A percentile compares a stretch with the other conserved stretches of the same genome.
Conservation (phyloP, 805 yeast genomes). For the Kazachstania viticola region DNA sequence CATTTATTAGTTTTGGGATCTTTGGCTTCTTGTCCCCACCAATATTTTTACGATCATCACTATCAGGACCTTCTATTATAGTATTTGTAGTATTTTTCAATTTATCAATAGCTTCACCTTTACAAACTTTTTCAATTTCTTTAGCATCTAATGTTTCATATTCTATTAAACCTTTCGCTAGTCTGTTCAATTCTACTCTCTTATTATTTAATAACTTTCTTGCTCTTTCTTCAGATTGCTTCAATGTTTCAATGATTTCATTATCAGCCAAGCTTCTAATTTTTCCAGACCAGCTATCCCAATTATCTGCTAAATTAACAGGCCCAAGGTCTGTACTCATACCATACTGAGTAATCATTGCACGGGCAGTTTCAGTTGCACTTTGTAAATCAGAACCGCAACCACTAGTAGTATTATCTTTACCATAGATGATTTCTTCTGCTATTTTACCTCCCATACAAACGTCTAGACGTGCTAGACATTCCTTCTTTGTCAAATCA, state of each 20-base stretch:
- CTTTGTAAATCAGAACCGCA: slow-evolving; percentile 83
- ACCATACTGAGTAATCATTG: slow-evolving; percentile 95
- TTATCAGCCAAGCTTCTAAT: slow-evolving; percentile 85
- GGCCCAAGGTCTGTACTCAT: slow-evolving; percentile 95
- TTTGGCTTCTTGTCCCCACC: slow-evolving; percentile 24
- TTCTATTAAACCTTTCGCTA: slow-evolving; percentile 88
- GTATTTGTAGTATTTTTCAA: slow-evolving; percentile 64
- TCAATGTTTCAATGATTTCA: slow-evolving; percentile 69
- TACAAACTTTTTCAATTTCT: slow-evolving; percentile 78
- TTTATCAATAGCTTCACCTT: slow-evolving; percentile 65
- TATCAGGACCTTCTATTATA: slow-evolving; percentile 47
- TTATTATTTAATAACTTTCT: slow-evolving; percentile 51
- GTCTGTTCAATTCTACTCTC: slow-evolving; percentile 61
- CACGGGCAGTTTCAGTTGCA: slow-evolving; percentile 89
- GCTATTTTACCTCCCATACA: slow-evolving; percentile 99
- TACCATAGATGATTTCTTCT: slow-evolving; percentile 85
- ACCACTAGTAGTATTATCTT: slow-evolving; percentile 88
- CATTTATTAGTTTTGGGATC: slow-evolving; percentile 23
- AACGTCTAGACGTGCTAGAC: slow-evolving; percentile 85
- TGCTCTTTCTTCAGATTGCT: slow-evolving; percentile 72
- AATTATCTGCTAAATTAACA: slow-evolving; percentile 73
- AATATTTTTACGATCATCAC: slow-evolving; percentile 34
- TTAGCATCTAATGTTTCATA: slow-evolving; percentile 88
- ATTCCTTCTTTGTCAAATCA: slow-evolving; percentile 81
- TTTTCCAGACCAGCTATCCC: slow-evolving; percentile 91